Conservation (phyloP, 176 grass and related monocot species). For the Zea luxurians region DNA sequence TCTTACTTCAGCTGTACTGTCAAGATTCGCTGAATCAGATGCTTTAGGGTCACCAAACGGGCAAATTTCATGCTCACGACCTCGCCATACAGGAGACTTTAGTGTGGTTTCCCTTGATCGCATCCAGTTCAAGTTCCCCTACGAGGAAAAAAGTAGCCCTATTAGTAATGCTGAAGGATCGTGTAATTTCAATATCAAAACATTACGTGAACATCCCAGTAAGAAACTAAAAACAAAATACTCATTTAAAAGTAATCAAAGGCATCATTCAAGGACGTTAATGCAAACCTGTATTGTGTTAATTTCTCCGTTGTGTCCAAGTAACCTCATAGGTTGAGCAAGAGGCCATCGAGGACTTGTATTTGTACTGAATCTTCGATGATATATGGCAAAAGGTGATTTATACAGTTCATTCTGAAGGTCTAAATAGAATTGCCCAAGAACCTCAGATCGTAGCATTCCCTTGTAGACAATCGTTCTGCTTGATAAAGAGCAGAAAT, state of each 20-base stretch:
- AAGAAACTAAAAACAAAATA: slow-evolving; percentile 31
- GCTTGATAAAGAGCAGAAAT: slow-evolving; percentile 93
- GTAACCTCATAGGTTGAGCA: slow-evolving; percentile 98
- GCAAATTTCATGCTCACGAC: slow-evolving; percentile 89
- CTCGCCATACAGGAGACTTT: slow-evolving; percentile 92
- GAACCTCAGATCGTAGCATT: slow-evolving; percentile 96
- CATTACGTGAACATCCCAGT: background rate
- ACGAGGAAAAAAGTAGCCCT: slow-evolving; percentile 37
- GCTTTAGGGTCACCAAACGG: slow-evolving; percentile 88
- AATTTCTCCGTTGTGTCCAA: slow-evolving; percentile 99
- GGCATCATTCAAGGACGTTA: slow-evolving; percentile 23
- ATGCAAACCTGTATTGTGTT: slow-evolving; percentile 95
- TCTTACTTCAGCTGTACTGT: slow-evolving; percentile 93
- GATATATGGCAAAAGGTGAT: slow-evolving; percentile 97
- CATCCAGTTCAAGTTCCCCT: slow-evolving; percentile 99
- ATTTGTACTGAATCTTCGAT: slow-evolving; percentile 98
- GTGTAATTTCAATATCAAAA: slow-evolving; percentile 44
- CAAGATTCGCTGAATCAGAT: slow-evolving; percentile 99
- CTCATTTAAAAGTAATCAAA: slow-evolving; percentile 19
- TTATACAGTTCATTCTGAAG: slow-evolving; percentile 79
- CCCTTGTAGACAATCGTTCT: slow-evolving; percentile 97
- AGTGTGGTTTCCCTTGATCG: slow-evolving; percentile 89
- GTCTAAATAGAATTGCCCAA: slow-evolving; percentile 97
- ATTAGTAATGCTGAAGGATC: slow-evolving; percentile 22
- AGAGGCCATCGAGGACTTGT: slow-evolving; percentile 98